phyloP scores from a whole-genome alignment of 768 basidiomycete species.

The Mycena pura region DNA sequence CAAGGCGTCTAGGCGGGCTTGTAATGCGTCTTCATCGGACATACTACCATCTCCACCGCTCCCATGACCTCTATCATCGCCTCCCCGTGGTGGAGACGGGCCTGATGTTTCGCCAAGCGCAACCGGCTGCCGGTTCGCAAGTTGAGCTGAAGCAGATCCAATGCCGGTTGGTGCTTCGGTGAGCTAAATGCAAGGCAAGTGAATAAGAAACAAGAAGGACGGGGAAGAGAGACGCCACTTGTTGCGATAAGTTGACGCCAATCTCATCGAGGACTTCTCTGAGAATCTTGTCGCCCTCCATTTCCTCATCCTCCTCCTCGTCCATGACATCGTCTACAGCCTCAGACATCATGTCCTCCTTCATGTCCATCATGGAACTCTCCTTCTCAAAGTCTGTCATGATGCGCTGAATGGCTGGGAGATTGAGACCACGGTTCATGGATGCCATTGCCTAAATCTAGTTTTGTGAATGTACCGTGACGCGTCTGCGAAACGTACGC shows the following conservation, averaged over 20 bases:
- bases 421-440: constrained; percentile 96
- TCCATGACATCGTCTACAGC: constrained; percentile 98
- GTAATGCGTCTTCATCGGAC: constrained; percentile 90
- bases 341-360: constrained; percentile 99
- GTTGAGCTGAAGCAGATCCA: constrained; percentile 61
- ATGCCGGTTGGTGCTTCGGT: constrained; percentile 83
- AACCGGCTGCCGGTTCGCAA: constrained; percentile 77
- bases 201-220: constrained; percentile 18
- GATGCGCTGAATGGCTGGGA: constrained; percentile 93
- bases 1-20: constrained; percentile 91
- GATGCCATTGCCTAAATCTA: constrained; percentile 87
- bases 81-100: constrained; percentile 36
- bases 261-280: constrained; percentile 98
- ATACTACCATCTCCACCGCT: constrained; percentile 45
- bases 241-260: constrained; percentile 88
- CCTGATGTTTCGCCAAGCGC: constrained; percentile 78
- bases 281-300: constrained; percentile 93
- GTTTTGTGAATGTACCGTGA: constrained; percentile 3
- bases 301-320: constrained; percentile 95
- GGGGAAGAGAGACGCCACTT: constrained; percentile 48
- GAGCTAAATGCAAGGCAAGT: constrained; percentile 59
- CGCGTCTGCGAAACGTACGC: constrained; percentile 58
- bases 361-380: constrained; percentile 99
- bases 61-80: constrained; percentile 39
- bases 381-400: constrained; percentile 99